Evolutionary conservation across 2,329 filamentous ascomycete genomes (phyloP).

Genomic region (Penicillium verrucosum): DNA sequence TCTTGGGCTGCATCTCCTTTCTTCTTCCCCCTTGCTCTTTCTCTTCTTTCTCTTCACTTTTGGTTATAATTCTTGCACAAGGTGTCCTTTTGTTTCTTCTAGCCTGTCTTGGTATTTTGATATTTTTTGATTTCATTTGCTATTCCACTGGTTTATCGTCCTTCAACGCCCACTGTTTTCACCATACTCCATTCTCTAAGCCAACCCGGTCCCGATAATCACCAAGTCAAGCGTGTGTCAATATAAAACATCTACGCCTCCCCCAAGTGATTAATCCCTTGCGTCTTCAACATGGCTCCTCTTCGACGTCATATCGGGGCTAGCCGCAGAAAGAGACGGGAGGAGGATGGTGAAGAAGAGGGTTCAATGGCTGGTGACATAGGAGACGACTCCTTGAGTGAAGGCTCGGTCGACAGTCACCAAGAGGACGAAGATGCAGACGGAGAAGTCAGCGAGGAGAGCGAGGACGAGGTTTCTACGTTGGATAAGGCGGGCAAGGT

Average conservation of each 20-base stretch:
- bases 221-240: conserved; percentile 5
- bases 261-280: neutral
- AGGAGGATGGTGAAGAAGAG: conserved; percentile 51
- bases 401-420: conserved; percentile 57
- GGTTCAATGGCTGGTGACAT: conserved; percentile 49
- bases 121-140: conserved; percentile 4
- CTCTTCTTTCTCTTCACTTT: conserved; percentile 11
- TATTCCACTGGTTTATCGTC: conserved; percentile 9
- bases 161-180: conserved; percentile 20
- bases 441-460: conserved; percentile 57
- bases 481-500: conserved; percentile 23
- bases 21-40: conserved; percentile 15
- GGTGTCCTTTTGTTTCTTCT: conserved; percentile 3
- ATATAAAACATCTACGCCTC: neutral
- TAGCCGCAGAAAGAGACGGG: conserved; percentile 44
- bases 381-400: conserved; percentile 62
- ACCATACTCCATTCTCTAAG: conserved; percentile 19
- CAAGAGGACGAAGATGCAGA: conserved; percentile 59
- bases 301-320: conserved; percentile 45
- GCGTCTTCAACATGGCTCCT: conserved; percentile 38
- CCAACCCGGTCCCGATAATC: conserved; percentile 3
- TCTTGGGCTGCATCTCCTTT: conserved; percentile 19
- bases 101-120: conserved; percentile 10
- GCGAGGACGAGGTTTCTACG: conserved; percentile 48
- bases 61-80: conserved; percentile 4